Percentiles rank a stretch among this genome's conserved stretches.
Evolutionary conservation across 306 rosid species (phyloP).

Genomic region (Gastrolobium villosum): DNA sequence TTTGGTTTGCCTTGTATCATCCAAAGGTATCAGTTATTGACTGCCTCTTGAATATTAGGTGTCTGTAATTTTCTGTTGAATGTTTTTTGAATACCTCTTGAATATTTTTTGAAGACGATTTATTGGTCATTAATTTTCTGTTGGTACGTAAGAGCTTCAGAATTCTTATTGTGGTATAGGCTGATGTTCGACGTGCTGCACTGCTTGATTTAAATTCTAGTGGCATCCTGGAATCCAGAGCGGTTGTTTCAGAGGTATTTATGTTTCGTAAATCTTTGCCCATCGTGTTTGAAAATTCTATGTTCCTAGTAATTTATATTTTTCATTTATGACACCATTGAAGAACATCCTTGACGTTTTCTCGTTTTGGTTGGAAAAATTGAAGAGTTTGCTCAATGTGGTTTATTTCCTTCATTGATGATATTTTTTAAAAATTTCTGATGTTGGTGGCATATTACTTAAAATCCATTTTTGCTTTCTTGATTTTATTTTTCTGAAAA

Average conservation of each 20-base stretch:
- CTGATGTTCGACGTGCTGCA: conserved; percentile 77
- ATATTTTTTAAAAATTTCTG: conserved; percentile 8
- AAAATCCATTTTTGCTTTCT: neutral
- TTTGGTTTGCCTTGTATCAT: conserved; percentile 88
- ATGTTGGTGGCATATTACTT: neutral
- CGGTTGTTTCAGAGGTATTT: conserved; percentile 69
- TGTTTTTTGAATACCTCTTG: too few species aligned
- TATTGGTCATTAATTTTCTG: conserved; percentile 29
- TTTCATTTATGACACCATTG: neutral
- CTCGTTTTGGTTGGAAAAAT: neutral
- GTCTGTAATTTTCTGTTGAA: too few species aligned
- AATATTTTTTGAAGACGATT: too few species aligned
- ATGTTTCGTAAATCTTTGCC: conserved; percentile 2
- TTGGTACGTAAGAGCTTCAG: conserved; percentile 1
- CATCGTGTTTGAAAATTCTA: neutral
- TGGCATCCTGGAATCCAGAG: conserved; percentile 57
- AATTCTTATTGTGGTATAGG: conserved; percentile 59
- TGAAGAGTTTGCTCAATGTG: neutral
- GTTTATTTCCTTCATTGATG: neutral
- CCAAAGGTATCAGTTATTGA: conserved; percentile 68
- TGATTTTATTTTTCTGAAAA: neutral
- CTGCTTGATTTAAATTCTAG: conserved; percentile 67
- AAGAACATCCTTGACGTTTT: conserved; percentile 30
- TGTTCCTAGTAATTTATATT: conserved; percentile 14
- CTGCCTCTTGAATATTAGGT: conserved; percentile 28